phyloP scores from a whole-genome alignment of 306 rosid species.

The Echinosophora koreensis region DNA sequence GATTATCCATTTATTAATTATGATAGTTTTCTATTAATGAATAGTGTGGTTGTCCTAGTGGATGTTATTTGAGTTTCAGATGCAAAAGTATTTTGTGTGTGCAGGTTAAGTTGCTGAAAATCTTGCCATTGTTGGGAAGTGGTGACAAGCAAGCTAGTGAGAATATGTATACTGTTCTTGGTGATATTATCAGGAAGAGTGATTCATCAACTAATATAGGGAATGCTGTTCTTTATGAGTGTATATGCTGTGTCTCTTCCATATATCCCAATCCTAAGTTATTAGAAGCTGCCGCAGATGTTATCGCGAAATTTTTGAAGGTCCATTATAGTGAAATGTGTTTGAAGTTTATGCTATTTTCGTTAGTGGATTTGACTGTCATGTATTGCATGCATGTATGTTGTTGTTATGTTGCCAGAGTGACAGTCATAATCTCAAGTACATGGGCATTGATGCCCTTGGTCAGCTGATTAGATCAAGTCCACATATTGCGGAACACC shows the following conservation, averaged over 20 bases:
- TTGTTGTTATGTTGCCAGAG: conserved; percentile 63
- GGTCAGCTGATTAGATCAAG: conserved; percentile 88
- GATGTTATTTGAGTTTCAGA: neutral
- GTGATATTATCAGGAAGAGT: conserved; percentile 83
- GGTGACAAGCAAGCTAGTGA: conserved; percentile 96
- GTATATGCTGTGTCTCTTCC: conserved; percentile 83
- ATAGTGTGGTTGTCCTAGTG: neutral
- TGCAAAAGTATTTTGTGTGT: conserved; percentile 14
- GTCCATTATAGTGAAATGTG: conserved; percentile 49
- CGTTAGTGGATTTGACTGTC: conserved; percentile 6
- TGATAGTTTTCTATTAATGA: neutral
- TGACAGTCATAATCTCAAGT: conserved; percentile 94
- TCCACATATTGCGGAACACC: conserved; percentile 93
- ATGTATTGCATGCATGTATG: neutral
- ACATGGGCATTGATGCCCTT: conserved; percentile 98
- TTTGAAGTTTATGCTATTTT: conserved; percentile 17
- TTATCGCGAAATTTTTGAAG: conserved; percentile 89
- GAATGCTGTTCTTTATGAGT: conserved; percentile 89
- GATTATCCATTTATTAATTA: neutral
- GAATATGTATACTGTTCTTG: conserved; percentile 81
- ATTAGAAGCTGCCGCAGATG: conserved; percentile 89
- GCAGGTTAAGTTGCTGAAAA: conserved; percentile 93
- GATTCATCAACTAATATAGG: conserved; percentile 85
- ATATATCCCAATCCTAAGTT: conserved; percentile 80
- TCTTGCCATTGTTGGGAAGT: conserved; percentile 79